Evolutionary conservation across 371 early-diverging fungal genomes (phyloP), one percentile per base, ranked within the genome.

Genomic region (Mortierella sp.): DNA sequence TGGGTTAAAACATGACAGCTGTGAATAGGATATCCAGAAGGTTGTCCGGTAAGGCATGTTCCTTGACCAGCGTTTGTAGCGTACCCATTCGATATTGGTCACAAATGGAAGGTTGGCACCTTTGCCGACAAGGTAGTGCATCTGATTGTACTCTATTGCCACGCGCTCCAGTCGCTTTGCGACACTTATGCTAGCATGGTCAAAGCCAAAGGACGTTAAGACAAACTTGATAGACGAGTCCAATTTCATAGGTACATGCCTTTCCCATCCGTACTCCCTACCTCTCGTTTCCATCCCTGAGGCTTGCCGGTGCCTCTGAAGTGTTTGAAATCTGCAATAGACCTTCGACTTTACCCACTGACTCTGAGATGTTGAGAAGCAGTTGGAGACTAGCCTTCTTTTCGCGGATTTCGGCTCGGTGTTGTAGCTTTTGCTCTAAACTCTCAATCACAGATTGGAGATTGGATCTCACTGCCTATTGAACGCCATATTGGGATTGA

Each of bases 61-160:
- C 22, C 8, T 7, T 37, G 16, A 19, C 12, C 28, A 1, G 34
- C 25, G 19, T 31, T 31, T 41, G 14, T 2, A 41, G 47, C 74
- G 47, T 80, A 92, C 92, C 93, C 92, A 92, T 69, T 89, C 87
- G 50, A 92, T 88, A 54, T 89, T 90, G 12, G 82, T 70, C 19
- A 94, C 90, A 73, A 91, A 91, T 3, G 91, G 86, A 10, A 89
- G 70, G n/a, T 74, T 78, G 62, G 89, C 82, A n/a, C 90, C 91
- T 47, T 86, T 80, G 14, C 83, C 81, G 2, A 92, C 90, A 2
- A 93, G 81, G 69, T 90, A 92, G 60, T 89, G 91, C 84, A 94
- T 87, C 55, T 94, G 93, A 48, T 93, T 93, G 67, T 85, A 94
- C 79, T 94, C 94, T 45, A 91, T 90, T 12, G 94, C 94, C n/a